Percentiles rank a stretch among this genome's conserved stretches.
Conservation (phyloP, 352 stramenopile genomes). For the Pythium pyrilobum region DNA sequence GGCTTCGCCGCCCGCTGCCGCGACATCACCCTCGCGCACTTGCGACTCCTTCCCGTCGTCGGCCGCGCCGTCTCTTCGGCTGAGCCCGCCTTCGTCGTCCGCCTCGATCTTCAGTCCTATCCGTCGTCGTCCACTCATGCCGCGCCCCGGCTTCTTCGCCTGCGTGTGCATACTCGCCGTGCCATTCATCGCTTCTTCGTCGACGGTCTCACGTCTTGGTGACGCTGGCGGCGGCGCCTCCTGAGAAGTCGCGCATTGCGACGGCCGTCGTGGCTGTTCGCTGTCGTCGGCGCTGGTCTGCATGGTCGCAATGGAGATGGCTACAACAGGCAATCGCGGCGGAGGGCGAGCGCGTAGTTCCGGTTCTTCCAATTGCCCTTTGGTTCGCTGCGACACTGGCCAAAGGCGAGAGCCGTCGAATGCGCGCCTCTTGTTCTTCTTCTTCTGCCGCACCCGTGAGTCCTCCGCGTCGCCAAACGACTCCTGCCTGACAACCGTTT, state of each 20-base stretch:
- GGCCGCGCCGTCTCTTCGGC: too few relatives aligned
- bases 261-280: too few relatives aligned
- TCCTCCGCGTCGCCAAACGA: not conserved
- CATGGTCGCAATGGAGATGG: not conserved
- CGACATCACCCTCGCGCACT: not conserved
- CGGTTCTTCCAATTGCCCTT: not conserved
- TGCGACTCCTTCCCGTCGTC: not conserved
- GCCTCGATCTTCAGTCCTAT: slow-evolving; percentile 24
- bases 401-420: too few relatives aligned
- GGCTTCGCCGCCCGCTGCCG: not conserved
- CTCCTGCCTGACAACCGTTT: slow-evolving; percentile 13
- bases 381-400: too few relatives aligned
- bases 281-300: not conserved
- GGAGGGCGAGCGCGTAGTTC: not conserved
- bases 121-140: slow-evolving; percentile 12
- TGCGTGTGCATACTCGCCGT: not conserved
- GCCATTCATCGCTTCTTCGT: not conserved
- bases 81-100: not conserved
- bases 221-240: too few relatives aligned
- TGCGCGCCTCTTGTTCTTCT: not conserved
- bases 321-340: too few relatives aligned
- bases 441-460: too few relatives aligned
- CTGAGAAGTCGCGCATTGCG: not conserved
- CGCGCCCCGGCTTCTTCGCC: slow-evolving; percentile 7
- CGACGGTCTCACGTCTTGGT: too few relatives aligned